Evolutionary conservation across 2,329 filamentous ascomycete species (phyloP).

Genomic region (Ilyonectria mors-panacis): DNA sequence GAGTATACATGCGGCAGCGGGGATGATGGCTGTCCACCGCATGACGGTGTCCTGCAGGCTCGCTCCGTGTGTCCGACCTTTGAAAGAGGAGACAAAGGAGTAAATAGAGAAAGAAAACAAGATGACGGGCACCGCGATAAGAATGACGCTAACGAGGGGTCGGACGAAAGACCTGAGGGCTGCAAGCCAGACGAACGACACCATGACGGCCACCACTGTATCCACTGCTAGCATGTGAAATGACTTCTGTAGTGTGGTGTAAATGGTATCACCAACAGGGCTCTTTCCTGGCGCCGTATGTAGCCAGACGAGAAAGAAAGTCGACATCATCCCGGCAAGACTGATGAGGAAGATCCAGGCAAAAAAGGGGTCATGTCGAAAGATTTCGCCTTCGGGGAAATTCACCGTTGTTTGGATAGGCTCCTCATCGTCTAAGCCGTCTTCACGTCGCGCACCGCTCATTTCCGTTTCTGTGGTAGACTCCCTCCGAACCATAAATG

Average conservation of each 20-base stretch:
- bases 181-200: constrained; percentile 92
- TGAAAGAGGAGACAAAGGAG: constrained; percentile 90
- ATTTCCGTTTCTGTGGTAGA: constrained; percentile 65
- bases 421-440: constrained; percentile 54
- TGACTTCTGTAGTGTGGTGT: constrained; percentile 87
- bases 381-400: constrained; percentile 76
- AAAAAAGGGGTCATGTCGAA: constrained; percentile 91
- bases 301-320: constrained; percentile 90
- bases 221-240: constrained; percentile 93
- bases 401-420: constrained; percentile 62
- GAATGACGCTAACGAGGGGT: constrained; percentile 83
- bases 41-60: constrained; percentile 90
- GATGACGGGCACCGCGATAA: constrained; percentile 88
- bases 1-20: constrained; percentile 78
- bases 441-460: constrained; percentile 56
- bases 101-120: constrained; percentile 93
- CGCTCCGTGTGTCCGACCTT: constrained; percentile 80
- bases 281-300: constrained; percentile 83
- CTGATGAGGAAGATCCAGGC: constrained; percentile 90
- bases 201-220: constrained; percentile 89
- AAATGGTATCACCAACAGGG: constrained; percentile 92
- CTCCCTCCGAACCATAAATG: constrained; percentile 58
- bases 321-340: constrained; percentile 86
- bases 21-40: constrained; percentile 87
- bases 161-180: constrained; percentile 89